Evolutionary conservation across 2,329 filamentous ascomycete genomes (phyloP).

Genomic region (Epichloe gansuensis): DNA sequence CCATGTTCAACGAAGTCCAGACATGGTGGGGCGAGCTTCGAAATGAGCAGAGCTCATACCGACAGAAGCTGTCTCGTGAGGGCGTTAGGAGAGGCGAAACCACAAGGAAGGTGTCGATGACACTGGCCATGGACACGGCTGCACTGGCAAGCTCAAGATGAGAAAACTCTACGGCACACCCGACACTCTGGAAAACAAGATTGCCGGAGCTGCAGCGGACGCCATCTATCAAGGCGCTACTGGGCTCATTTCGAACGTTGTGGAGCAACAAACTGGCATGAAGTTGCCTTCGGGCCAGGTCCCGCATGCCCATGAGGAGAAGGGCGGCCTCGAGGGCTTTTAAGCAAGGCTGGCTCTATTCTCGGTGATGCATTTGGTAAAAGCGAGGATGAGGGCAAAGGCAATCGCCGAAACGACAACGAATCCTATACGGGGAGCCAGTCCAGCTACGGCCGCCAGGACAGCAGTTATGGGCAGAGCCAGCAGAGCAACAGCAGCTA

Average conservation of each 20-base stretch:
- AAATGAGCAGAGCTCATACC: constrained; percentile 52
- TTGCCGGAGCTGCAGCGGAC: constrained; percentile 42
- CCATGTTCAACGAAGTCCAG: constrained; percentile 71
- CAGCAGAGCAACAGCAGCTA: constrained; percentile 45
- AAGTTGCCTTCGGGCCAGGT: constrained; percentile 22
- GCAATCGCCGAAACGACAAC: constrained; percentile 39
- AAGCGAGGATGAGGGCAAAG: constrained; percentile 41
- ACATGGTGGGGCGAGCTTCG: constrained; percentile 69
- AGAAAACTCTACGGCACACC: constrained; percentile 48
- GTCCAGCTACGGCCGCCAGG: constrained; percentile 48
- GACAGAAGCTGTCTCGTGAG: constrained; percentile 61
- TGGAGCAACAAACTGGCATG: constrained; percentile 34
- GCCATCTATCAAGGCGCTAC: constrained; percentile 47
- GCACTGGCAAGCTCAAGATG: constrained; percentile 65
- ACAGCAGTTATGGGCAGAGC: constrained; percentile 47
- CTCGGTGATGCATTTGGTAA: constrained; percentile 49
- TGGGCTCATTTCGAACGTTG: constrained; percentile 35
- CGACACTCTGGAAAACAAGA: constrained; percentile 41
- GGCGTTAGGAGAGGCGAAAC: constrained; percentile 68
- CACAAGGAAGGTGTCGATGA: constrained; percentile 80
- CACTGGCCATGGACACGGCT: constrained; percentile 75
- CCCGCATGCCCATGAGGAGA: constrained; percentile 35
- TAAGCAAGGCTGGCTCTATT: constrained; percentile 57
- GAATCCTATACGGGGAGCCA: constrained; percentile 50
- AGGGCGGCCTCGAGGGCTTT: constrained; percentile 56